Evolutionary conservation across 768 basidiomycete species (phyloP).

Genomic region (Boletus tylopilopsis): DNA sequence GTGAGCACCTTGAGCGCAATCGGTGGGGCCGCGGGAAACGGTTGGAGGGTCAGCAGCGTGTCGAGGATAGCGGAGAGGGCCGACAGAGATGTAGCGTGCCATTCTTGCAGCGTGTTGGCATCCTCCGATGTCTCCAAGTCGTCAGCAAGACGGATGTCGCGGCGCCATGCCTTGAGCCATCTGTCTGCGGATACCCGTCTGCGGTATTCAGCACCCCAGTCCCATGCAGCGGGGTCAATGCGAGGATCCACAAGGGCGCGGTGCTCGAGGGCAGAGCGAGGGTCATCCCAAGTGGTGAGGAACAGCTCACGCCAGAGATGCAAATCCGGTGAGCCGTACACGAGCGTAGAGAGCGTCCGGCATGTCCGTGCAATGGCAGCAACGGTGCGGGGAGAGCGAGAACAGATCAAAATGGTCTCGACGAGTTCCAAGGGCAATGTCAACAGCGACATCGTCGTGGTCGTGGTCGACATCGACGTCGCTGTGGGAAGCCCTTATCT

Average conservation of each 20-base stretch:
- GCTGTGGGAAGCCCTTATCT: slow-evolving; percentile 1
- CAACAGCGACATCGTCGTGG: slow-evolving; percentile 2
- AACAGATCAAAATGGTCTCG: slow-evolving; percentile 34
- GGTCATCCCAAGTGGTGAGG: slow-evolving; percentile 49
- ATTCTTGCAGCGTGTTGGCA: neutral
- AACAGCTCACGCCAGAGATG: slow-evolving; percentile 50
- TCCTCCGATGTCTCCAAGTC: neutral
- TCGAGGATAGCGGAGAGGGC: slow-evolving; percentile 32
- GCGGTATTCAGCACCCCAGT: slow-evolving; percentile 27
- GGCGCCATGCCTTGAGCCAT: slow-evolving; percentile 24
- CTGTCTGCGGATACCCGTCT: slow-evolving; percentile 20
- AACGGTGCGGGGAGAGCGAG: slow-evolving; percentile 30
- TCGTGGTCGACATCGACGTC: neutral
- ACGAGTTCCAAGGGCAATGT: slow-evolving; percentile 39
- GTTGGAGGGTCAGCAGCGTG: slow-evolving; percentile 32
- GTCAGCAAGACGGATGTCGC: slow-evolving; percentile 6
- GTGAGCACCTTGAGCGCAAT: slow-evolving; percentile 18
- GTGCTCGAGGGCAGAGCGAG: slow-evolving; percentile 33
- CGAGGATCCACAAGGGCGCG: slow-evolving; percentile 24
- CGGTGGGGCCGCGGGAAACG: slow-evolving; percentile 26
- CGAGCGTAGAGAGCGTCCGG: slow-evolving; percentile 31
- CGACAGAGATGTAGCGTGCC: slow-evolving; percentile 4
- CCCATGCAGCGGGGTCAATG: slow-evolving; percentile 10
- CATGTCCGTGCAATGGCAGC: slow-evolving; percentile 37
- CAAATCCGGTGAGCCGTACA: slow-evolving; percentile 32